Evolutionary conservation across 2,329 filamentous ascomycete species (phyloP).

Genomic region (Penicillium thymicola): DNA sequence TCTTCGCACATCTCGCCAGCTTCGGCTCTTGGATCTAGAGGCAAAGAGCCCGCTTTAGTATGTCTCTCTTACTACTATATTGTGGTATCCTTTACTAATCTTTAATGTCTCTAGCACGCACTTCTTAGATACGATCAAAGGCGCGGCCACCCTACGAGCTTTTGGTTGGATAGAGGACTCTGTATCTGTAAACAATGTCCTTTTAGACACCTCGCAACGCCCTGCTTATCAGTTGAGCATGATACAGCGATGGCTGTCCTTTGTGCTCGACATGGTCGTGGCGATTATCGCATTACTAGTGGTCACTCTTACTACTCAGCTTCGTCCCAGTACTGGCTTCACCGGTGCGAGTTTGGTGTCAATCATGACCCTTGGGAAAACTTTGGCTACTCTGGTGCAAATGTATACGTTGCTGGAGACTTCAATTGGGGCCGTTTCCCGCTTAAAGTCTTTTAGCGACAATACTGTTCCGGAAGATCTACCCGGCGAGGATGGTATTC

Average conservation of each 20-base stretch:
- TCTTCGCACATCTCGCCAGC: not conserved
- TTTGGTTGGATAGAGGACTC: not conserved
- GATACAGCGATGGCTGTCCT: not conserved
- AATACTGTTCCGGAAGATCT: not conserved
- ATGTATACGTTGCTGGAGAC: not conserved
- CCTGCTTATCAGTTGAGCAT: not conserved
- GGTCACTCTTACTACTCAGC: not conserved
- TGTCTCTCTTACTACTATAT: not conserved
- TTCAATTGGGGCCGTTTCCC: not conserved
- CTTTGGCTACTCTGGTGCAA: not conserved
- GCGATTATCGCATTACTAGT: not conserved
- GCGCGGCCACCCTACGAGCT: not conserved
- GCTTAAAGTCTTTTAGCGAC: not conserved
- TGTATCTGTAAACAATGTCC: not conserved
- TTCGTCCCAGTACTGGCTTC: not conserved
- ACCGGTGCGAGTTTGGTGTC: not conserved
- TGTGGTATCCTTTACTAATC: not conserved
- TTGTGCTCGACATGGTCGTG: not conserved
- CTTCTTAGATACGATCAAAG: not conserved
- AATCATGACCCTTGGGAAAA: not conserved
- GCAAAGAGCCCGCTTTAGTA: not conserved
- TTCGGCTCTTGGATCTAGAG: not conserved
- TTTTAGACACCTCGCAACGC: not conserved
- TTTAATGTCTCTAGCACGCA: not conserved
- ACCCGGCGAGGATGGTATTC: not conserved